Evolutionary conservation across 352 stramenopile genomes (phyloP), one percentile per base, ranked within the genome.

Genomic region (Phytophthora citricola): DNA sequence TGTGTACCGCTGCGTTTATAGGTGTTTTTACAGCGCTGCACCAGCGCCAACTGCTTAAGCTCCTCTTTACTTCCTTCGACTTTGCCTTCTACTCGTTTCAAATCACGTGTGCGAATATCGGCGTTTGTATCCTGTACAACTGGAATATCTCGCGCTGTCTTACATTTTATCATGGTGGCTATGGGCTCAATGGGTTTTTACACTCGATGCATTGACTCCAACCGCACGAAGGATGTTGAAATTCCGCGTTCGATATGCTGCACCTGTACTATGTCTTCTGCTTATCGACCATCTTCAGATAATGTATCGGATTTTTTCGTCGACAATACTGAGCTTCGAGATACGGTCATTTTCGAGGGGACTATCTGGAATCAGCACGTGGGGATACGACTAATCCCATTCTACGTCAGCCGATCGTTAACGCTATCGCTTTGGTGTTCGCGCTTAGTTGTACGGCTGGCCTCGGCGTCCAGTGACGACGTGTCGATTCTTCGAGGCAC

Each of bases 181-280:
- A n/a, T 83, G 63, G 73, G 71, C 75, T 22, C 61, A 69, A n/a
- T 79, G 71, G 65, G 48, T 66, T 2, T 50, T 77, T 15, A 81
- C 58, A 15, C 43, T 85, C 2, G 76, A 83, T 27, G 75, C 75
- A 6, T 63, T 83, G 20, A 70, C 71, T 17, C 75, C 71, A 0
- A 27, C 70, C 15, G 71, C 77, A 50, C 63, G 66, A 29, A 22
- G 48, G 5, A 76, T 45, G 34, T 39, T 73, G 2, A 41, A 41
- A n/a, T 53, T 71, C 7, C 56, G 36, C 3, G 34, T 58, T 43
- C 36, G 20, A n/a, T 62, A 59, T 29, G 41, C 50, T 12, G 57
- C 38, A 11, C n/a, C 44, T 7, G n/a, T 67, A 0, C 31, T 63
- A 3, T 55, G 39, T 14, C 39, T 67, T 29, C 41, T 72, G 4